Base-by-base conservation (phyloP, 2,329 filamentous ascomycete genomes). In the Colletotrichum shisoi region DNA sequence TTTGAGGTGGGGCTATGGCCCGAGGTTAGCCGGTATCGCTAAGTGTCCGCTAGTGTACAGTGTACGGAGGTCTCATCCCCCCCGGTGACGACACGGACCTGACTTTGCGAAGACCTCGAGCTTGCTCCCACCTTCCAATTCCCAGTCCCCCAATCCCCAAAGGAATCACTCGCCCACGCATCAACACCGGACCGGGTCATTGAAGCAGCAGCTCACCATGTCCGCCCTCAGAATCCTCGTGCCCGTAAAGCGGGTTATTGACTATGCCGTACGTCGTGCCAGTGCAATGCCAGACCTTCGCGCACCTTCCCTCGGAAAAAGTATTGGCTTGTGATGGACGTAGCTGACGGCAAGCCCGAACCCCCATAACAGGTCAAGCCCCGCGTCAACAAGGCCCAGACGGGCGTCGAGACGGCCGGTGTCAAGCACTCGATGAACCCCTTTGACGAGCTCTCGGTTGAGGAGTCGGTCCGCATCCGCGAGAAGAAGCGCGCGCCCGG, bases 341-440 rank as follows among this genome's bases (percentile, higher is more conserved):
- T 45, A 34, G 44, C 65, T 68, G 54, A 68, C 61, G 70, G 46
- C 62, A 40, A 51, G 54, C 34, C 7, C 31, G n/a, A 31, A 19
- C 52, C 15, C 45, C 61, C 27, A 53, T 21, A n/a, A 62, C 73
- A 90, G 87, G 86, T 89, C 82, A 89, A 89, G 75, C 87, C 87
- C 64, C 86, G 87, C 72, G 86, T 90, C 78, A 90, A 90, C 83
- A 89, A 89, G 78, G 81, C 87, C 74, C 85, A 87, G 80, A 97
- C 94, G 69, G 94, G 89, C 76, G 91, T 99, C 80, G 94, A 97
- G 81, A 97, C 92, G 62, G 85, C 90, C 71, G 92, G 92, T 72
- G 93, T 98, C 76, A 98, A 98, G 82, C 94, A 98, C 86, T 94
- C 90, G 78, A 94, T 99, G 88, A 99, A 98, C 85, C 95, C 95